phyloP scores from a whole-genome alignment of 2,329 filamentous ascomycete species.

The Arthrobotrys musiformis region DNA sequence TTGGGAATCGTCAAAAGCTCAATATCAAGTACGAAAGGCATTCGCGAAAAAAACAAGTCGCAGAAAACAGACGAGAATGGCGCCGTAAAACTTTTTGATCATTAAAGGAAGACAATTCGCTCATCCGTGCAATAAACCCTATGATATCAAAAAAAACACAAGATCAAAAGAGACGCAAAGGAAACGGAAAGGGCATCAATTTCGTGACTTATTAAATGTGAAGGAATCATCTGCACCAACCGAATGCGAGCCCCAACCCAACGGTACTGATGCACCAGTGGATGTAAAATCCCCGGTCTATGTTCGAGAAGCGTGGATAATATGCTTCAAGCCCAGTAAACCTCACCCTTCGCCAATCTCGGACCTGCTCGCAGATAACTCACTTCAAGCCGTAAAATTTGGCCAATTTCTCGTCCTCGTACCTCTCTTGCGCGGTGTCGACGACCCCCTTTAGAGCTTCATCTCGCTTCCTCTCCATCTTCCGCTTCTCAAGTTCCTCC shows the following conservation, averaged over 20 bases:
- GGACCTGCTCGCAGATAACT: constrained; percentile 44
- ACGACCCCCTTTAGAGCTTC: constrained; percentile 50
- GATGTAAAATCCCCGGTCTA: constrained; percentile 30
- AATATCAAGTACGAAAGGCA: constrained; percentile 10
- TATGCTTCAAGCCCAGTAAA: constrained; percentile 47
- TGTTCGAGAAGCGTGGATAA: constrained; percentile 45
- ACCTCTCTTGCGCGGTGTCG: constrained; percentile 52
- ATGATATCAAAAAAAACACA: constrained; percentile 39
- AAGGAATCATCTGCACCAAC: constrained; percentile 55
- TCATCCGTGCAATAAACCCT: constrained; percentile 26
- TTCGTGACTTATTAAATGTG: constrained; percentile 35
- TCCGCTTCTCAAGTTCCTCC: constrained; percentile 49
- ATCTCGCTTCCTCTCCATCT: constrained; percentile 50
- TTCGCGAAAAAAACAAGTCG: constrained; percentile 6
- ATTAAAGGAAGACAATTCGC: constrained; percentile 18
- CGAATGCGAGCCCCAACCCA: constrained; percentile 44
- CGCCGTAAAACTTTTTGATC: constrained; percentile 44
- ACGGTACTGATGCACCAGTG: not conserved
- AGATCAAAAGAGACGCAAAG: constrained; percentile 31
- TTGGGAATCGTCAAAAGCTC: not conserved
- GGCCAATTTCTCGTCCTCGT: constrained; percentile 54
- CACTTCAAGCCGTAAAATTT: constrained; percentile 54
- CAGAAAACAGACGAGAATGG: constrained; percentile 9
- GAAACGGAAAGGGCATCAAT: constrained; percentile 46
- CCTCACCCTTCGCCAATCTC: constrained; percentile 50